Base-by-base conservation (phyloP, 768 basidiomycete genomes). In the Tephrocybe sp. region DNA sequence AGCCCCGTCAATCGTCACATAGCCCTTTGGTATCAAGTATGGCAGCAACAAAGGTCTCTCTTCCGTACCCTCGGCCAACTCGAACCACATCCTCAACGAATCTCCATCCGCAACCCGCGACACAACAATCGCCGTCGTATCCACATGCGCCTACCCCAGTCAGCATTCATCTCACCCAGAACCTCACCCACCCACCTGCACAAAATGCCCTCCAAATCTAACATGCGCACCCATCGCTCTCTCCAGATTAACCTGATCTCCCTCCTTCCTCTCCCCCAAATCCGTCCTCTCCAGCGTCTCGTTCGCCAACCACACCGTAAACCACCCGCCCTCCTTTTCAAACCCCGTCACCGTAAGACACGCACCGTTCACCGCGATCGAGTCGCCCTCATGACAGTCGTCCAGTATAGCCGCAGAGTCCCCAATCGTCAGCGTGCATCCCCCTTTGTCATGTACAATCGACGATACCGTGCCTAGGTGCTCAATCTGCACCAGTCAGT, bases 191-290 rank as follows among this genome's bases (percentile, higher is more conserved):
- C 74, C 47, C 60, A 91, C 94, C 82, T 98, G 96, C 18, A 99
- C 97, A 64, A 95, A 94, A 65, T 99, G 97, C 9, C 97, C 97
- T 22, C 97, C 97, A 60, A 98, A 97, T 48, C 96, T 77, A 15
- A 82, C 84, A 70, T 94, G 89, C 4, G 87, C 86, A 18, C 83
- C 86, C 92, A 98, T 93, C 2, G 97, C 97, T 42, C 97, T 82
- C 72, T 99, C 97, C 31, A 95, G 76, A 66, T 98, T 98, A 38
- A 98, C 80, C 58, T 84, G 77, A 56, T 92, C 86, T 16, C 90
- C 92, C 15, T 84, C 81, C 55, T 74, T 78, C 46, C 89, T 74
- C 60, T 91, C 84, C 26, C 94, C 97, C 26, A 98, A 73, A 71
- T 98, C 90, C 2, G 95, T 98, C 66, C 92, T 75, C 45, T 82